Base-by-base conservation (phyloP, 2,329 filamentous ascomycete species). In the Venturia pyrina region DNA sequence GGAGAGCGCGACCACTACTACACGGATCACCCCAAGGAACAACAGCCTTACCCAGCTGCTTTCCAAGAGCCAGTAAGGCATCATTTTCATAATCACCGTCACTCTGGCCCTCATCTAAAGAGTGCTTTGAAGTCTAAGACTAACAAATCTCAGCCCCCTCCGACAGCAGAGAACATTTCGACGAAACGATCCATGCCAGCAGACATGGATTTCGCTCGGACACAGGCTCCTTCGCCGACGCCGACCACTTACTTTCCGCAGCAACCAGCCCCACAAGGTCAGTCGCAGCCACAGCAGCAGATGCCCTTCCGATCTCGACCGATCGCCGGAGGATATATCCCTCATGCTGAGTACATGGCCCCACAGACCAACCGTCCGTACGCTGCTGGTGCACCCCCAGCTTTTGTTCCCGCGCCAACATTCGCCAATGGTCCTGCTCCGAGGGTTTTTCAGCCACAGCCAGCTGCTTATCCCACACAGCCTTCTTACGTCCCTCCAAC, bases 1-100 rank as follows among this genome's bases (percentile, higher is more conserved):
- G 63, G 63, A 28, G 37, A 57, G 32, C 50, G 63, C 11, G 63
- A 65, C 40, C 28, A 59, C 24, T 59, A 65, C 53, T 57, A 65
- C 63, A 34, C 32, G 11, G 40, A 50, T 40, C 48, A 65, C 40
- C 63, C 62, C 34, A 57, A 59, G 28, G 46, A 59, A 46, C 63
- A 46, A 32, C 63, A 65, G 50, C 48, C 48, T 43, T 57, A 64
- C 8, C 62, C 43, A 8, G 34, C 24, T 50, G 41, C 32, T 17
- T 50, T 28, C 19, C 34, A 50, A 34, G 43, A 50, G 46, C 46
- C 46, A 28, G 43, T 50, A 48, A 64, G 62, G 37, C 60, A 62
- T 43, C 21, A 41, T 44, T 50, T 34, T 44, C 41, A 32, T 40
- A 50, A 7, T 34, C n/a, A 7, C 21, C 24, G 21, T 40, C 43